phyloP scores from a whole-genome alignment of 352 stramenopile genomes.

The Globisporangium barbulae region DNA sequence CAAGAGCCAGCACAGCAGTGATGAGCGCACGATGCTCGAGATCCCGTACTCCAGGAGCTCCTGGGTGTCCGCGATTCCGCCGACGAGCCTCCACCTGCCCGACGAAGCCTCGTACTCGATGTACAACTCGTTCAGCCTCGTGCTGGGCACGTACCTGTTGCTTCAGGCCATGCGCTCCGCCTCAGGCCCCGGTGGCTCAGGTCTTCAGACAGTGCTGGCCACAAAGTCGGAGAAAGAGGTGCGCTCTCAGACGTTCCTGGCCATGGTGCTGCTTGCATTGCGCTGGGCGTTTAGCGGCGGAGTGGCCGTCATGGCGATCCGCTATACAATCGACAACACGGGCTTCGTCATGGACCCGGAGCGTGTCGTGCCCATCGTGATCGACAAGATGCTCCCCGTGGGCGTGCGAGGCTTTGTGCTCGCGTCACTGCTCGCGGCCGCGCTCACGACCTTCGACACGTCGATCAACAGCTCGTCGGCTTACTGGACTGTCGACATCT shows the following conservation, averaged over 20 bases:
- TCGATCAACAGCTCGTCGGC: slow-evolving; percentile 76
- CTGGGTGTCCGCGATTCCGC: slow-evolving; percentile 48
- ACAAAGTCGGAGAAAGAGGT: slow-evolving; percentile 83
- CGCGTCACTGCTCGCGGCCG: slow-evolving; percentile 62
- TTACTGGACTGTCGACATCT: slow-evolving; percentile 84
- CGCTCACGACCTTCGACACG: slow-evolving; percentile 78
- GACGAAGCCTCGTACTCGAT: slow-evolving; percentile 56
- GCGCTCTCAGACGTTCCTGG: slow-evolving; percentile 69
- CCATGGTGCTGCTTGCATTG: slow-evolving; percentile 66
- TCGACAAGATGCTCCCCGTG: slow-evolving; percentile 66
- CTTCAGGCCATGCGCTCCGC: slow-evolving; percentile 69
- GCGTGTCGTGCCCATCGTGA: slow-evolving; percentile 69
- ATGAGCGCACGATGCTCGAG: slow-evolving; percentile 35
- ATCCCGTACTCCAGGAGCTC: slow-evolving; percentile 43
- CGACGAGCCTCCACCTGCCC: slow-evolving; percentile 33
- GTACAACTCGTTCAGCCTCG: slow-evolving; percentile 67
- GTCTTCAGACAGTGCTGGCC: slow-evolving; percentile 65
- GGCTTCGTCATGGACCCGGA: slow-evolving; percentile 62
- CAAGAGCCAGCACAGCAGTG: slow-evolving; percentile 25
- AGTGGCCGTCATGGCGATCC: slow-evolving; percentile 66
- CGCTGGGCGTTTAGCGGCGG: slow-evolving; percentile 77
- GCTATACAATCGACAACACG: slow-evolving; percentile 48
- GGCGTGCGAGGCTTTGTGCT: slow-evolving; percentile 68
- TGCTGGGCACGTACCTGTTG: slow-evolving; percentile 57
- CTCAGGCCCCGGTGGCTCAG: slow-evolving; percentile 62